Evolutionary conservation across 2,329 filamentous ascomycete genomes (phyloP), one percentile per base, ranked within the genome.

Genomic region (Plectosphaerella plurivora): DNA sequence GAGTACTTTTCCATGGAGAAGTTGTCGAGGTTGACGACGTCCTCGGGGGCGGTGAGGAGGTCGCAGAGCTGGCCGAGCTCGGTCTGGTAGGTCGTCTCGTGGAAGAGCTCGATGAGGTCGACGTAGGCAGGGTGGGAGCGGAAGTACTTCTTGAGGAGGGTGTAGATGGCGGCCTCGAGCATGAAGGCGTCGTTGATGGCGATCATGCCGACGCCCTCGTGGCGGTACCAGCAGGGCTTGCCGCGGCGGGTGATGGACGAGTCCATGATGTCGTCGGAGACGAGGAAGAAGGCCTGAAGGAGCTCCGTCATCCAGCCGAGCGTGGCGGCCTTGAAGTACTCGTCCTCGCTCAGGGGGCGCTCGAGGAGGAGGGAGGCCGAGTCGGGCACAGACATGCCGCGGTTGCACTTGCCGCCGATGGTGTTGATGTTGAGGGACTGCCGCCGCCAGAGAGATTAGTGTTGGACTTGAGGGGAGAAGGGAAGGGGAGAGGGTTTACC

Each of bases 211-310:
- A 99, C 92, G 47, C 87, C 85, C 33, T 89, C 84, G 60, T 91
- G 87, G 55, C 88, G 87, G 77, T 97, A 99, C 94, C 94, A 99
- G 79, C 94, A 99, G 42, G 94, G 92, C 73, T 88, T 84, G 57
- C 93, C 92, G 61, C 94, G 91, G 55, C 94, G 91, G 52, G 94
- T 99, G 72, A 96, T 94, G 71, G 89, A 95, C 63, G 82, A 75
- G 76, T 99, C 94, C 94, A 99, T 99, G 65, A 99, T 97, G 72
- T 99, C 94, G 75, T 99, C 94, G 45, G 90, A 91, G 59, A 99
- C 94, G 54, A 99, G 85, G 84, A 99, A 97, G 81, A 97, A 97
- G 60, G 94, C 93, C 77, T 99, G 94, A 35, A 99, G 88, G 48
- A 99, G 84, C 81, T 99, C 94, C 58, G 95, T 96, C 82, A 96